Conservation (phyloP, 768 basidiomycete species). For the Exidia glandulosa region DNA sequence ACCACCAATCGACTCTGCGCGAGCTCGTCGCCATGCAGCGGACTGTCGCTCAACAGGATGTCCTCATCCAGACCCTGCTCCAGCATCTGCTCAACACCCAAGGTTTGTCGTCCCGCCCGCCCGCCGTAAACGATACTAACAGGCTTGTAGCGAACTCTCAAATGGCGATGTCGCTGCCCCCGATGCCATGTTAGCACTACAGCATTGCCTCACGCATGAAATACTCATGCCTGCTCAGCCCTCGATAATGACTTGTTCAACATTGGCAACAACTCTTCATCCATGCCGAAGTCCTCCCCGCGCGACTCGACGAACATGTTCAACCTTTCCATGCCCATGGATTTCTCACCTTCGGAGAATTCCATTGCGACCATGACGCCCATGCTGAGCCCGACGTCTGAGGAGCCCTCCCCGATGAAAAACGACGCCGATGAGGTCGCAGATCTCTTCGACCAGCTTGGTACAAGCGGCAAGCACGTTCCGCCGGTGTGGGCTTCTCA, state of each 20-base stretch:
- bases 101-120: neutral
- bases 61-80: conserved; percentile 69
- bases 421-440: neutral
- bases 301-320: neutral
- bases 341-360: neutral
- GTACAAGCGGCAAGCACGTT: conserved; percentile 33
- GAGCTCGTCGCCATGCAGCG: conserved; percentile 66
- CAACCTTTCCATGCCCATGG: neutral
- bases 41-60: conserved; percentile 76
- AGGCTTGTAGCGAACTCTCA: neutral
- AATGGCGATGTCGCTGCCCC: neutral
- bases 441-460: neutral
- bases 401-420: neutral
- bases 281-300: neutral
- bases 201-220: neutral
- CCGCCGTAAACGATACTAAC: neutral
- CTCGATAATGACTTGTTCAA: neutral
- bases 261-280: neutral
- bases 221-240: neutral
- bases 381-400: neutral
- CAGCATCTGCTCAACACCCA: conserved; percentile 49
- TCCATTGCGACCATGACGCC: neutral
- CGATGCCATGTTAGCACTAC: neutral
- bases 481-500: conserved; percentile 85
- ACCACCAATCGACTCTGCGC: conserved; percentile 55